A percentile compares a stretch with the other conserved stretches of the same genome.
phyloP scores from a whole-genome alignment of 108 stramenopile species.

The Nitzschia sp. region DNA sequence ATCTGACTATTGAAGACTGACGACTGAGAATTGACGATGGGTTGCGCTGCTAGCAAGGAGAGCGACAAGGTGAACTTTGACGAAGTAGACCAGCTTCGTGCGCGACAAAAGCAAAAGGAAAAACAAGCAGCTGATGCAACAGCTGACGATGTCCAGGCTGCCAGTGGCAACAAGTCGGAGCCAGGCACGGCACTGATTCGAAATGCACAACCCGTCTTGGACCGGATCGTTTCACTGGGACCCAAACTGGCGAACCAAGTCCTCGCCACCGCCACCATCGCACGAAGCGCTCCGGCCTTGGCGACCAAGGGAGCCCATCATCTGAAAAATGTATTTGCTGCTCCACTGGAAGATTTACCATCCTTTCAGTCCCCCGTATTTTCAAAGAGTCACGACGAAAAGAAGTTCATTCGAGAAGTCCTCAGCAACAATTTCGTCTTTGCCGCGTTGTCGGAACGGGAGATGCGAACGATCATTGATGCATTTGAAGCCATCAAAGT shows the following conservation, averaged over 20 bases:
- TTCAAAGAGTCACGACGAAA: conserved; percentile 57
- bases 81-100: conserved; percentile 14
- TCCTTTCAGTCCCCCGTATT: conserved; percentile 45
- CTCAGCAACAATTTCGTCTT: conserved; percentile 75
- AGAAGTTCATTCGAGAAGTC: conserved; percentile 60
- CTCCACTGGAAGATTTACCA: conserved; percentile 36
- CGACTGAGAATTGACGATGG: too few relatives aligned
- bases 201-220: conserved; percentile 26
- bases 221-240: conserved; percentile 2
- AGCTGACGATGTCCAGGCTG: background rate
- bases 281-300: conserved; percentile 3
- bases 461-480: conserved; percentile 71
- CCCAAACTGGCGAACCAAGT: conserved; percentile 27
- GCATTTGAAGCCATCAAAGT: conserved; percentile 60
- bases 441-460: conserved; percentile 53
- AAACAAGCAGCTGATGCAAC: background rate
- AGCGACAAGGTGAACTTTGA: conserved; percentile 5
- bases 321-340: conserved; percentile 50
- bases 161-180: conserved; percentile 4
- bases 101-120: background rate
- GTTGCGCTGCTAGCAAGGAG: background rate
- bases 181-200: background rate
- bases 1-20: too few relatives aligned
- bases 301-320: conserved; percentile 24
- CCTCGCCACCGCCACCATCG: conserved; percentile 2